Conservation (phyloP, 2,329 filamentous ascomycete species). For the Hymenoscyphus fructigenus region DNA sequence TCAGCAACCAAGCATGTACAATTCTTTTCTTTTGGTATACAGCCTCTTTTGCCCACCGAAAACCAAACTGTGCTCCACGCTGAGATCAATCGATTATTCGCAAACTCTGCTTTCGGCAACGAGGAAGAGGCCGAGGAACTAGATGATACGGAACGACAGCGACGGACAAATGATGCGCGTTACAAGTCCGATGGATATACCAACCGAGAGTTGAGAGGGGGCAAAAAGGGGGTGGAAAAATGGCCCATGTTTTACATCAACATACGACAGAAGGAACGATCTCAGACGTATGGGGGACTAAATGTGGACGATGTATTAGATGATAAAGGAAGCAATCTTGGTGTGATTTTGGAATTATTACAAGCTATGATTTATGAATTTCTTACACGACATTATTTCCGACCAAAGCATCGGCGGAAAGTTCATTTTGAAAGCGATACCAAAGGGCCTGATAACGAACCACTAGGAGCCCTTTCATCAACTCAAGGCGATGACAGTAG, state of each 20-base stretch:
- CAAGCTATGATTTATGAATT: slow-evolving; percentile 71
- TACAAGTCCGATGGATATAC: slow-evolving; percentile 50
- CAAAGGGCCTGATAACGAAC: background rate
- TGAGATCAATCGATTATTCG: slow-evolving; percentile 75
- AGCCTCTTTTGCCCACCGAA: slow-evolving; percentile 57
- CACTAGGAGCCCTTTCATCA: background rate
- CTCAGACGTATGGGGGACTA: background rate
- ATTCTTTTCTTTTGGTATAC: slow-evolving; percentile 77
- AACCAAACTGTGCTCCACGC: slow-evolving; percentile 69
- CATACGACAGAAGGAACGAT: slow-evolving; percentile 45
- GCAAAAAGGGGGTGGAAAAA: slow-evolving; percentile 68
- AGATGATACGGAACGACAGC: slow-evolving; percentile 40
- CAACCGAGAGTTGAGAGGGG: slow-evolving; percentile 49
- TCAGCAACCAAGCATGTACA: slow-evolving; percentile 71
- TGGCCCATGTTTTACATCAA: slow-evolving; percentile 91
- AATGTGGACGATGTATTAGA: slow-evolving; percentile 46
- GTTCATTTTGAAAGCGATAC: background rate
- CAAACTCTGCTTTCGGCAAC: slow-evolving; percentile 72
- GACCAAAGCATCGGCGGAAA: slow-evolving; percentile 20
- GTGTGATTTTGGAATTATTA: slow-evolving; percentile 63
- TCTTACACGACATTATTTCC: slow-evolving; percentile 68
- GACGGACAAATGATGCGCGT: slow-evolving; percentile 39
- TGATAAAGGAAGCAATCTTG: slow-evolving; percentile 42
- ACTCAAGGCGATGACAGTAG: too few species aligned
- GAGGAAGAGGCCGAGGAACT: slow-evolving; percentile 46